Conservation (phyloP, 1,284 basidiomycete species). For the Sphagnurus paluster region DNA sequence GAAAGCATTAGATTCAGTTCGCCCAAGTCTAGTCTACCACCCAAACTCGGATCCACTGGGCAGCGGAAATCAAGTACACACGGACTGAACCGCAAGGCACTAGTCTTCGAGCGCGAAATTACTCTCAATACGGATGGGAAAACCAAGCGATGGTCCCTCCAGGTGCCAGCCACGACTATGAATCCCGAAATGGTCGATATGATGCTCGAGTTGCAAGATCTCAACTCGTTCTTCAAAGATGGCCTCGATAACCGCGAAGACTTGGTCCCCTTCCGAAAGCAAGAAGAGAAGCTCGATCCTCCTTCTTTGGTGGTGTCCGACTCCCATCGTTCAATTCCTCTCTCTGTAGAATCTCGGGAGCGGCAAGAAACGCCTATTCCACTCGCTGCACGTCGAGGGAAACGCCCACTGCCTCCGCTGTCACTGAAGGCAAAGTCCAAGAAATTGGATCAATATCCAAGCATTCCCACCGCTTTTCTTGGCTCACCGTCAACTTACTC, state of each 20-base stretch:
- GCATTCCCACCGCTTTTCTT: conserved; percentile 62
- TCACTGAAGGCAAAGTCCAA: conserved; percentile 30
- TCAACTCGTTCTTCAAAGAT: conserved; percentile 40
- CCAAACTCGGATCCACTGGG: conserved; percentile 4
- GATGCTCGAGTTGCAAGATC: conserved; percentile 37
- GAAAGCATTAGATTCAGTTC: conserved; percentile 14
- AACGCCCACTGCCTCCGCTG: conserved; percentile 42
- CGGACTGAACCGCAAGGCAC: conserved; percentile 26
- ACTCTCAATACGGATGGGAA: conserved; percentile 26
- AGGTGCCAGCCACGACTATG: conserved; percentile 36
- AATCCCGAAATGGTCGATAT: conserved; percentile 42
- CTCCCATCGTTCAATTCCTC: conserved; percentile 45
- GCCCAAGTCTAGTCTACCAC: conserved; percentile 10
- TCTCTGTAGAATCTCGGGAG: conserved; percentile 43
- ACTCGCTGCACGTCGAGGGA: conserved; percentile 56
- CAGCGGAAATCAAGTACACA: conserved; percentile 21
- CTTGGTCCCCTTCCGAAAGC: conserved; percentile 16
- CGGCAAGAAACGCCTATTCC: conserved; percentile 27
- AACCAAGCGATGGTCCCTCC: conserved; percentile 35
- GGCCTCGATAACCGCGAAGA: conserved; percentile 21
- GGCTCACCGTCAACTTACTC: conserved; percentile 51
- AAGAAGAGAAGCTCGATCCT: conserved; percentile 25
- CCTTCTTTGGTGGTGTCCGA: conserved; percentile 56
- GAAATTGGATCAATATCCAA: conserved; percentile 44
- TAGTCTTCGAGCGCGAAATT: conserved; percentile 37